These are phyloP conservation scores for Raffaelea arxii DNA, from an alignment of 2,329 filamentous ascomycete species.

Conservation along the genomic window DNA sequence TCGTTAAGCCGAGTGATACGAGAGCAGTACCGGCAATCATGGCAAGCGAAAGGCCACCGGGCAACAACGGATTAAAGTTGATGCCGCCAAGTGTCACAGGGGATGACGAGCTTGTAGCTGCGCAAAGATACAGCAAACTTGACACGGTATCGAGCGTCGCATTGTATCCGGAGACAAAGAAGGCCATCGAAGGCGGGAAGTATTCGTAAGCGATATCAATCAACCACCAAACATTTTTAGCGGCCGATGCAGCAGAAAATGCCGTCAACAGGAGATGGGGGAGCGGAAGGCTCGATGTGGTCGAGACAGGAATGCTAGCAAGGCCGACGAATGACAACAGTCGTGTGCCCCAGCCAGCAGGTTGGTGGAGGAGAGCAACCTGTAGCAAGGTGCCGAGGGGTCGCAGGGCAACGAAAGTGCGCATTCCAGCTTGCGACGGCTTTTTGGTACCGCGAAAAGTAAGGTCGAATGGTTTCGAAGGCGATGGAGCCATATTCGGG, in stretches of 20 bases:
- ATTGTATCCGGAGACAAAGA: conserved; percentile 41
- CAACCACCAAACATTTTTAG: conserved; percentile 50
- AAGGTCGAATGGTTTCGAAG: not conserved
- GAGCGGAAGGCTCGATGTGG: conserved; percentile 27
- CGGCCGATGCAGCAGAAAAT: conserved; percentile 40
- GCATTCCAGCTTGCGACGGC: conserved; percentile 22
- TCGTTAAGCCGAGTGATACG: conserved; percentile 40
- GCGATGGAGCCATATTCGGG: no score
- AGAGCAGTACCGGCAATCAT: conserved; percentile 37
- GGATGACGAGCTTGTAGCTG: conserved; percentile 30
- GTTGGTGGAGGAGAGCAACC: conserved; percentile 19
- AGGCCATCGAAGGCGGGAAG: conserved; percentile 32
- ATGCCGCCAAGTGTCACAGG: conserved; percentile 12
- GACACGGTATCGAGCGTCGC: conserved; percentile 43
- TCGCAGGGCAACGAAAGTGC: conserved; percentile 29
- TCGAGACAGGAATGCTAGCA: conserved; percentile 26
- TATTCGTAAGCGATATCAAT: conserved; percentile 36
- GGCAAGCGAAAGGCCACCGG: conserved; percentile 19
- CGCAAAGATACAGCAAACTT: conserved; percentile 41
- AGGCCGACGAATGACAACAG: conserved; percentile 37
- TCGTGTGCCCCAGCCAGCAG: conserved; percentile 27
- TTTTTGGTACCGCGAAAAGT: conserved; percentile 27
- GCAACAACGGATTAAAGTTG: conserved; percentile 18
- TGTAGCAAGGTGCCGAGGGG: conserved; percentile 23
- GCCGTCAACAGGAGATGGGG: conserved; percentile 39